Evolutionary conservation across 2,329 filamentous ascomycete species (phyloP).

Genomic region (Dothiorella sarmentorum): DNA sequence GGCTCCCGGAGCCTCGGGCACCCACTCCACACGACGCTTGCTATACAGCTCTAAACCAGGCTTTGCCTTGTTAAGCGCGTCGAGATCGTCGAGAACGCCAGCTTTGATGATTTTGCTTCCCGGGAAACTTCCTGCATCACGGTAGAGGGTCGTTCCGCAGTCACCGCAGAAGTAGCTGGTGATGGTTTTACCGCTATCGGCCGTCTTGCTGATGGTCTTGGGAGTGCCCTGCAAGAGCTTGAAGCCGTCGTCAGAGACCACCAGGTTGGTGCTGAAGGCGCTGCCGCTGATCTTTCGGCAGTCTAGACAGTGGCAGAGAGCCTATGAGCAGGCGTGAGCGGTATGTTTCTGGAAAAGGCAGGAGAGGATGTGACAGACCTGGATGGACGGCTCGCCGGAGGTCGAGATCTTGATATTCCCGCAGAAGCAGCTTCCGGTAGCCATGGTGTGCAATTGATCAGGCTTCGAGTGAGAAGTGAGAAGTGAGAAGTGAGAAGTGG

Average conservation of each 20-base stretch:
- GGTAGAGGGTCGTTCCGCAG: conserved; percentile 12
- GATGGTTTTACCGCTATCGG: conserved; percentile 53
- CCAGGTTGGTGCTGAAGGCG: conserved; percentile 51
- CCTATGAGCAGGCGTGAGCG: not conserved
- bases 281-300: conserved; percentile 57
- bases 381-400: conserved; percentile 42
- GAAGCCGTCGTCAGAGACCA: conserved; percentile 46
- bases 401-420: conserved; percentile 48
- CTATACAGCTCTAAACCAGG: conserved; percentile 40
- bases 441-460: conserved; percentile 24
- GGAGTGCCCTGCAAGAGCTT: conserved; percentile 47
- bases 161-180: conserved; percentile 51
- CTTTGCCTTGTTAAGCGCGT: conserved; percentile 31
- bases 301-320: conserved; percentile 49
- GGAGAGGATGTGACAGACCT: not conserved
- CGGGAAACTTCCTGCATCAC: not conserved
- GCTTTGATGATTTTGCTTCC: conserved; percentile 7
- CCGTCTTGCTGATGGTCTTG: conserved; percentile 49
- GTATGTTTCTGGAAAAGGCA: not conserved
- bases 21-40: conserved; percentile 39
- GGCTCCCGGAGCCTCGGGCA: conserved; percentile 24
- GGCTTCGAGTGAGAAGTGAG: not conserved
- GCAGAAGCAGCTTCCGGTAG: conserved; percentile 49
- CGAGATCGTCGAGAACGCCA: conserved; percentile 10
- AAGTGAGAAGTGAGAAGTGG: not conserved